phyloP scores from a whole-genome alignment of 202 grass and related monocot species.

The Dendrocalamus latiflorus region DNA sequence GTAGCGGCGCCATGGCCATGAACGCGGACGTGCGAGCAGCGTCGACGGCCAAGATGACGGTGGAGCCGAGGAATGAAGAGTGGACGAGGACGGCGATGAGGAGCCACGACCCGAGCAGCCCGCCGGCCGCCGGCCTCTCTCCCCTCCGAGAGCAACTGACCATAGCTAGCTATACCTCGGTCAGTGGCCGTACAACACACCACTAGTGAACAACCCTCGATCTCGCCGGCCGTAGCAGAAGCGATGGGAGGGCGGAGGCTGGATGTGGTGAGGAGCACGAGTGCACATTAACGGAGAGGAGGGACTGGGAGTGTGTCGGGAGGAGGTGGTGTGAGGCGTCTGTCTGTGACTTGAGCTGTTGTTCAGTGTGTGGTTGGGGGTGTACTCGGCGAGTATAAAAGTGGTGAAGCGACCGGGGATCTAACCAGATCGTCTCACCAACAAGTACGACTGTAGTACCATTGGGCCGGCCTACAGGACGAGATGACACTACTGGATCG shows the following conservation, averaged over 20 bases:
- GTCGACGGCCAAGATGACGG: slow-evolving; percentile 35
- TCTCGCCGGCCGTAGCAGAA: background rate
- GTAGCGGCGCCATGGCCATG: no score
- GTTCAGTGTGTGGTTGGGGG: background rate
- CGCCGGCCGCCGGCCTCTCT: background rate
- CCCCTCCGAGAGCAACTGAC: slow-evolving; percentile 1
- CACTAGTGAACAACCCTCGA: background rate
- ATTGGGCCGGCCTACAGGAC: background rate
- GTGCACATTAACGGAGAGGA: background rate
- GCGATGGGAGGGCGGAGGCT: background rate
- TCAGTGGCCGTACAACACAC: background rate
- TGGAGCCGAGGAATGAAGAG: slow-evolving; percentile 38
- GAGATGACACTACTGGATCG: background rate
- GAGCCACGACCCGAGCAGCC: slow-evolving; percentile 32
- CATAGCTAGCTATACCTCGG: background rate
- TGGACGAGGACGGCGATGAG: slow-evolving; percentile 44
- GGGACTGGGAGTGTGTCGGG: background rate
- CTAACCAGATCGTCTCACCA: background rate
- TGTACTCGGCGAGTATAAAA: slow-evolving; percentile 36
- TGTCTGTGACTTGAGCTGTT: background rate
- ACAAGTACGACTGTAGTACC: background rate
- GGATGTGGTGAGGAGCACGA: background rate
- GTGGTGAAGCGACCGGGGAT: slow-evolving; percentile 6
- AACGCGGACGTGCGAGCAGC: slow-evolving; percentile 56
- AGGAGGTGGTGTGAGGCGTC: background rate